A percentile compares a stretch with the other conserved stretches of the same genome.
Evolutionary conservation across 2,329 filamentous ascomycete species (phyloP).

Genomic region (Fonsecaea erecta): DNA sequence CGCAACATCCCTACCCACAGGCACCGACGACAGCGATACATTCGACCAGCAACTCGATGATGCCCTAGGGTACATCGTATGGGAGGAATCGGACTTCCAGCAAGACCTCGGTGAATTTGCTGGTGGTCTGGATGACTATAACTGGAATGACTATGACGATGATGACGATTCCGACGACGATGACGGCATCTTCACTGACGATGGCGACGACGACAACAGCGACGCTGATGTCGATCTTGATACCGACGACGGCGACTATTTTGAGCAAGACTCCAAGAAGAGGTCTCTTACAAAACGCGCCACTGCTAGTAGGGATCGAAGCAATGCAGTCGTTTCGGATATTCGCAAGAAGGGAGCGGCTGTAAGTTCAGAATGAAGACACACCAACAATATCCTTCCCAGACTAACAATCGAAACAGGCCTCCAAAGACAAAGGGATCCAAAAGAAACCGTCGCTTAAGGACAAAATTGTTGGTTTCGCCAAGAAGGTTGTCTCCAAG

Average conservation of each 20-base stretch:
- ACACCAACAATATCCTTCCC: not conserved
- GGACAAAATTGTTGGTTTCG: not conserved
- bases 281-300: not conserved
- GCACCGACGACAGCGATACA: not conserved
- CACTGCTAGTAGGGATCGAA: not conserved
- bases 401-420: not conserved
- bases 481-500: not conserved
- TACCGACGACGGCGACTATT: not conserved
- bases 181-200: not conserved
- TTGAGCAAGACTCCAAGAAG: not conserved
- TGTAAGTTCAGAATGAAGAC: not conserved
- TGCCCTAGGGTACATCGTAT: not conserved
- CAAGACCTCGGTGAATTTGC: not conserved
- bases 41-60: not conserved
- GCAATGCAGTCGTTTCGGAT: not conserved
- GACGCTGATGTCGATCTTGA: not conserved
- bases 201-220: not conserved
- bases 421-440: not conserved
- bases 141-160: not conserved
- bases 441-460: not conserved
- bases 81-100: not conserved
- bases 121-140: not conserved
- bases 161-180: not conserved
- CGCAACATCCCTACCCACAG: not conserved
- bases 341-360: not conserved